Percentiles rank a stretch among this genome's conserved stretches.
Evolutionary conservation across 305 asterid genomes (phyloP).

Genomic region (Solanum hybrid): DNA sequence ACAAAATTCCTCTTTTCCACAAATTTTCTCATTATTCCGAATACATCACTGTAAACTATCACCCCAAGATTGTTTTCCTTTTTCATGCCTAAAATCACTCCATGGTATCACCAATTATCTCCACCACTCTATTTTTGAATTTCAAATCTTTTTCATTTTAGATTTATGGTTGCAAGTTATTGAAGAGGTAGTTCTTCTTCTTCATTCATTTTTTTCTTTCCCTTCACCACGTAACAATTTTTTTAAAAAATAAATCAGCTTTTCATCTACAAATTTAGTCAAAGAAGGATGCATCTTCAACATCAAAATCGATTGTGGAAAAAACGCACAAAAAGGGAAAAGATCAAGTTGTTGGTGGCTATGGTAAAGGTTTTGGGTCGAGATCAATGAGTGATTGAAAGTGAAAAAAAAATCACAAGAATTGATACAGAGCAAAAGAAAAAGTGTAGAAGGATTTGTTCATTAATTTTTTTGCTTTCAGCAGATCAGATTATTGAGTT

Average conservation of each 20-base stretch:
- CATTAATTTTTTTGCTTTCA: too few species aligned
- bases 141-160: not conserved
- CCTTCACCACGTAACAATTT: not conserved
- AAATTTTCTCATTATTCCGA: too few species aligned
- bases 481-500: not conserved
- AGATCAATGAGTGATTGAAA: not conserved
- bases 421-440: not conserved
- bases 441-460: too few species aligned
- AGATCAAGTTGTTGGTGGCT: not conserved
- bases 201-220: not conserved
- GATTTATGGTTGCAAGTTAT: not conserved
- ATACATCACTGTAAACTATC: too few species aligned
- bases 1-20: too few species aligned
- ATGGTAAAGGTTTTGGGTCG: not conserved
- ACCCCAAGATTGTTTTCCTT: too few species aligned
- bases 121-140: not conserved
- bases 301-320: not conserved
- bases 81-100: not conserved
- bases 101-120: not conserved
- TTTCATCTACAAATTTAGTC: not conserved
- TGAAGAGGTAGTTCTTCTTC: not conserved
- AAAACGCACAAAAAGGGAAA: not conserved
- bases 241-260: rapidly evolving
- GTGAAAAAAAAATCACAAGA: not conserved
- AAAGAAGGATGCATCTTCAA: not conserved